Conservation (phyloP, 441 rosid genomes). For the Codiaeum variegatum region DNA sequence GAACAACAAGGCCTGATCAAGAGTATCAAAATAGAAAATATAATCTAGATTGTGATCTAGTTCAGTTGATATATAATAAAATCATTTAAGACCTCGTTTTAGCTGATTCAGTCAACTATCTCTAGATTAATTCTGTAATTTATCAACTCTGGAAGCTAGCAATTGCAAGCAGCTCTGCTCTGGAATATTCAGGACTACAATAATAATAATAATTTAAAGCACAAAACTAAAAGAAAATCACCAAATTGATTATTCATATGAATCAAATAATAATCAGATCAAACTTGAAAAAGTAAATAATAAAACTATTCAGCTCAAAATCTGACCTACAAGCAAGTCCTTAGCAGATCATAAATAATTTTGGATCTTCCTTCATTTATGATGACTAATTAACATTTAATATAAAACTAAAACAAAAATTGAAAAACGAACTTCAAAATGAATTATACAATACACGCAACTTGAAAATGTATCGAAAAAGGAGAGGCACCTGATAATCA, state of each 20-base stretch:
- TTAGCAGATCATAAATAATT: not conserved
- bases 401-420: not conserved
- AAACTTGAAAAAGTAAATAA: too few relatives aligned
- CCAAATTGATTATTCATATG: not conserved
- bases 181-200: not conserved
- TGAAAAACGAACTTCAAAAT: not conserved
- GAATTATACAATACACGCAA: not conserved
- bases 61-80: not conserved
- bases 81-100: too few relatives aligned
- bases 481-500: slow-evolving; percentile 56
- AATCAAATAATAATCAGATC: not conserved
- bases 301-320: too few relatives aligned
- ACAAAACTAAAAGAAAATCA: not conserved
- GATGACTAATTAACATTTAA: not conserved
- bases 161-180: too few relatives aligned
- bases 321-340: not conserved
- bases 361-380: not conserved
- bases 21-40: not conserved
- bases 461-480: not conserved
- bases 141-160: not conserved
- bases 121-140: not conserved
- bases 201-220: slow-evolving; percentile 11
- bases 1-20: not conserved
- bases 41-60: not conserved
- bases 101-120: not conserved